A percentile compares a stretch with the other conserved stretches of the same genome.
These are phyloP conservation scores for Elsinoe arachidis DNA, from an alignment of 2,329 filamentous ascomycete genomes.

Conservation along the genomic window DNA sequence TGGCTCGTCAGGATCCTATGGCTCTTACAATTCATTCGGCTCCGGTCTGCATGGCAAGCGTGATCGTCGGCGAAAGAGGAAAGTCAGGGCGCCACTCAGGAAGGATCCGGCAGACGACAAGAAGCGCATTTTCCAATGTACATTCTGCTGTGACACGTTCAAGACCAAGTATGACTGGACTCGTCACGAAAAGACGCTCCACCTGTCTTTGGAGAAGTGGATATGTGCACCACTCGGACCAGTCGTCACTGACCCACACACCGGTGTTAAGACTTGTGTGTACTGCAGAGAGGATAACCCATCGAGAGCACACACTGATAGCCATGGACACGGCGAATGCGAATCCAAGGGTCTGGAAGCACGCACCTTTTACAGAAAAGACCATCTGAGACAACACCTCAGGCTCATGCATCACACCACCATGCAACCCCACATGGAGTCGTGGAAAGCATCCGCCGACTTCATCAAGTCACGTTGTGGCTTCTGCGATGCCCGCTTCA, in stretches of 20 bases:
- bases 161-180: slow-evolving; percentile 52
- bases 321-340: slow-evolving; percentile 54
- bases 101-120: slow-evolving; percentile 30
- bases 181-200: slow-evolving; percentile 56
- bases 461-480: slow-evolving; percentile 48
- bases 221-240: slow-evolving; percentile 52
- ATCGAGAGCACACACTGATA: slow-evolving; percentile 47
- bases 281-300: slow-evolving; percentile 51
- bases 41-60: slow-evolving; percentile 46
- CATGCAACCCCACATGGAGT: slow-evolving; percentile 54
- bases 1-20: slow-evolving; percentile 48
- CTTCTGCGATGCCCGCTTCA: slow-evolving; percentile 42
- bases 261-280: slow-evolving; percentile 49
- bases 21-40: slow-evolving; percentile 45
- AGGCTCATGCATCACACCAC: slow-evolving; percentile 54
- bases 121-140: slow-evolving; percentile 47
- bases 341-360: slow-evolving; percentile 58
- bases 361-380: slow-evolving; percentile 55
- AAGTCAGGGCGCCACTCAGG: slow-evolving; percentile 19
- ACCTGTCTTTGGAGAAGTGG: slow-evolving; percentile 59
- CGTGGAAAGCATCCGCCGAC: slow-evolving; percentile 50
- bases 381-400: slow-evolving; percentile 54
- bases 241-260: slow-evolving; percentile 47
- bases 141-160: slow-evolving; percentile 50
- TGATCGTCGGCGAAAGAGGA: slow-evolving; percentile 45